Conservation (phyloP, 176 grass and related monocot genomes). For the Poa annua region DNA sequence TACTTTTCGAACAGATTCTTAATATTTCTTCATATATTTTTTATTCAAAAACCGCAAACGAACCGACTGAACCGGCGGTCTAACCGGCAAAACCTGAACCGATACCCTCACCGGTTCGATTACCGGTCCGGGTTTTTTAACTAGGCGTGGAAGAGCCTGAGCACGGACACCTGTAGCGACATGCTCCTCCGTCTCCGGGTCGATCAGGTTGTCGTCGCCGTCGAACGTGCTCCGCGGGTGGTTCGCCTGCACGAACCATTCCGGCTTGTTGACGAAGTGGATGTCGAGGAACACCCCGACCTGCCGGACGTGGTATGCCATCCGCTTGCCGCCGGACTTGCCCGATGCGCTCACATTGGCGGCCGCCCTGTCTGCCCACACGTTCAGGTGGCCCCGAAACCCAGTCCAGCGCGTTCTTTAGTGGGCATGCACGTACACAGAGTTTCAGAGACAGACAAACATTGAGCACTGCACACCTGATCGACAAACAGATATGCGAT, state of each 20-base stretch:
- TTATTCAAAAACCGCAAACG: no score
- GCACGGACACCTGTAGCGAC: constrained; percentile 59
- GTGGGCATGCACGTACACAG: constrained; percentile 38
- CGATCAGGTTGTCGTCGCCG: constrained; percentile 60
- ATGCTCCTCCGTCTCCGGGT: constrained; percentile 55
- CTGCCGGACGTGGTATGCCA: constrained; percentile 77
- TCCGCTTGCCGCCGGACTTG: constrained; percentile 57
- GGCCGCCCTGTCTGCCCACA: constrained; percentile 63
- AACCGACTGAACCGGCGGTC: no score
- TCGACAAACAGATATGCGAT: neutral
- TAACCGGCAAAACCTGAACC: no score
- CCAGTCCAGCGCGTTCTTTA: constrained; percentile 94
- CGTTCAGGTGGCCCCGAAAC: constrained; percentile 68
- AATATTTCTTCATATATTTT: no score
- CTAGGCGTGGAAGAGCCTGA: constrained; percentile 54
- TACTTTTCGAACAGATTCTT: no score
- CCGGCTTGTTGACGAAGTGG: constrained; percentile 90
- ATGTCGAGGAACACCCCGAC: constrained; percentile 73
- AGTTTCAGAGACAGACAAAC: neutral
- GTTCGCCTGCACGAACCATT: constrained; percentile 59
- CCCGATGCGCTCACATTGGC: constrained; percentile 73
- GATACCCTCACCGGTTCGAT: no score
- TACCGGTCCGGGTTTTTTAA: no score
- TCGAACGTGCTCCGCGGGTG: constrained; percentile 59
- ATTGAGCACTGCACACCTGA: neutral